Conservation (phyloP, 306 rosid species). For the Quillaja saponaria region DNA sequence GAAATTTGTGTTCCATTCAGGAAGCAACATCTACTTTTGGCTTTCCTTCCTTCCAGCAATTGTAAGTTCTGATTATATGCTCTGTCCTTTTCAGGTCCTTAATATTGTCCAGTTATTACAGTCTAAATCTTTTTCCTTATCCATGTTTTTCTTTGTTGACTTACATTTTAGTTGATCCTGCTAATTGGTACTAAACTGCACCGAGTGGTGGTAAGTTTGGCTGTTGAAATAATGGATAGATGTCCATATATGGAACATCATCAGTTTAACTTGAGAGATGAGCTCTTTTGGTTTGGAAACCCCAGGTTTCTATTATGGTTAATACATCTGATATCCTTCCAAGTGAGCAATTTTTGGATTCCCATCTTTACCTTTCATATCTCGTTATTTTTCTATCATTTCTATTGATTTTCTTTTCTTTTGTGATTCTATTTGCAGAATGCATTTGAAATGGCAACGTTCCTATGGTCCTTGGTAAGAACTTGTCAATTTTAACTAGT, state of each 20-base stretch:
- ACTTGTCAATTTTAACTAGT: slow-evolving; percentile 8
- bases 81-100: neutral
- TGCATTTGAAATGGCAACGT: slow-evolving; percentile 94
- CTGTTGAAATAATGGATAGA: slow-evolving; percentile 70
- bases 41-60: slow-evolving; percentile 86
- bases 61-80: slow-evolving; percentile 50
- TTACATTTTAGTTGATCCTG: slow-evolving; percentile 63
- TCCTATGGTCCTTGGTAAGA: slow-evolving; percentile 93
- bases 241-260: slow-evolving; percentile 35
- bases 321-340: slow-evolving; percentile 80
- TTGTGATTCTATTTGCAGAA: slow-evolving; percentile 54
- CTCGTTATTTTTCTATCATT: neutral
- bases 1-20: slow-evolving; percentile 50
- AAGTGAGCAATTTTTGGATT: slow-evolving; percentile 42
- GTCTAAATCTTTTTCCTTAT: slow-evolving; percentile 13
- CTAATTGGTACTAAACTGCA: slow-evolving; percentile 82
- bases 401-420: slow-evolving; percentile 4
- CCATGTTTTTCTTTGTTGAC: slow-evolving; percentile 1
- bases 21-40: slow-evolving; percentile 89
- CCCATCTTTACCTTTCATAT: slow-evolving; percentile 10
- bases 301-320: slow-evolving; percentile 71
- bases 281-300: slow-evolving; percentile 89
- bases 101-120: slow-evolving; percentile 9
- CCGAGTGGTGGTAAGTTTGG: slow-evolving; percentile 82
- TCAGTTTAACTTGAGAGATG: slow-evolving; percentile 70